A percentile compares a stretch with the other conserved stretches of the same genome.
Evolutionary conservation across 2,329 filamentous ascomycete genomes (phyloP).

Genomic region (Beauveria bassiana): DNA sequence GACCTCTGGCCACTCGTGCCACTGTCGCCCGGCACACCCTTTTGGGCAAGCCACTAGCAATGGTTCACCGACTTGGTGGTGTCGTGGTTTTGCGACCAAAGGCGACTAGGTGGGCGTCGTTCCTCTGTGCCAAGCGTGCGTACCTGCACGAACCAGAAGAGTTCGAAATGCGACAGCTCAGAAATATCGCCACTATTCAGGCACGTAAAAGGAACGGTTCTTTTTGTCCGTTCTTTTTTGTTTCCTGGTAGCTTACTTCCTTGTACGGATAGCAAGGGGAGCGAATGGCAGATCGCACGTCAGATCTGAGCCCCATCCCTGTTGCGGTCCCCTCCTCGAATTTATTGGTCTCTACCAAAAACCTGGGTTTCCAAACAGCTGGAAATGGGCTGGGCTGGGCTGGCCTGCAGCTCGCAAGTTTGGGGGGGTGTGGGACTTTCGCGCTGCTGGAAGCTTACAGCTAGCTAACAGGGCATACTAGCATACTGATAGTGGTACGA

Average conservation of each 20-base stretch:
- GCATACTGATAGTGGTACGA: no score
- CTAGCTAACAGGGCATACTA: background rate
- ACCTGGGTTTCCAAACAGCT: conserved; percentile 1
- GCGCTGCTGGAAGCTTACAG: background rate
- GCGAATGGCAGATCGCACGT: conserved; percentile 7
- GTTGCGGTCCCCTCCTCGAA: background rate
- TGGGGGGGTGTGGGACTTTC: background rate
- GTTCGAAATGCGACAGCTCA: conserved; percentile 2
- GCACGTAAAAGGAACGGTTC: background rate
- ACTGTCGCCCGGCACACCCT: background rate
- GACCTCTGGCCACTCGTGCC: background rate
- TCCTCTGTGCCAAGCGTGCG: background rate
- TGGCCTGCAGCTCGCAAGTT: background rate
- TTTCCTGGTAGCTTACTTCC: background rate
- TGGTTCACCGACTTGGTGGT: conserved; percentile 1
- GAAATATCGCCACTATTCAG: background rate
- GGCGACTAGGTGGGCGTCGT: background rate
- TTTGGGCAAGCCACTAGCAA: background rate
- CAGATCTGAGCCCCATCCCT: conserved; percentile 5
- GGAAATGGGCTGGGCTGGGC: conserved; percentile 8
- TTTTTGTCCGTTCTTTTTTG: background rate
- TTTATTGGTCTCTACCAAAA: background rate
- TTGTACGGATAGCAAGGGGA: background rate
- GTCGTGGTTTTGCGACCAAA: background rate
- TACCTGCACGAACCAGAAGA: background rate